Base-by-base conservation (phyloP, 352 stramenopile species). In the Globisporangium orthogonon region DNA sequence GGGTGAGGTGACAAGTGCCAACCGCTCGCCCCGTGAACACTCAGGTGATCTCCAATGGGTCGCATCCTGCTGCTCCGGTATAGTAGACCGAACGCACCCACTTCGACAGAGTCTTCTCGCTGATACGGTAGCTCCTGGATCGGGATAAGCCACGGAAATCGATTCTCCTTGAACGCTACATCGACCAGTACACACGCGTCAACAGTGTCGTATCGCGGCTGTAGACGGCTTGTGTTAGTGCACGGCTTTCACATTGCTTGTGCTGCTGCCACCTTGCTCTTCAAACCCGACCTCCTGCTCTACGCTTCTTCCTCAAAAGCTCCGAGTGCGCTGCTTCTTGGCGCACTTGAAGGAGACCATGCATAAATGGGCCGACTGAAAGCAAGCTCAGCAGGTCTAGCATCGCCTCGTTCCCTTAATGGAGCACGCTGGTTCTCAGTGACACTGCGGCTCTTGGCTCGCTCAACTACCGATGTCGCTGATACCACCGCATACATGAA, bases 401-500 rank as follows among this genome's bases (percentile, higher is more conserved):
- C 13, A 46, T 7, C 1, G 11, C 33, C 14, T 54, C 50, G 35
- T 46, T 54, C 33, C 46, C 31, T 11, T 35, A 15, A 29, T 54
- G 50, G 23, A 45, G 33, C 7, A 54, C 50, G 43, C 46, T 43
- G n/a, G 13, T 9, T 15, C 40, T 23, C 31, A 54, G 33, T n/a
- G 50, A 46, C 50, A 54, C 50, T 45, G 2, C 14, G 33, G 15
- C 50, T 54, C 40, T 41, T 54, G 14, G 50, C 50, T 18, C n/a
- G 17, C n/a, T 41, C 17, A 15, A 33, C 7, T 14, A 41, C 15
- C 5, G 50, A 54, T 4, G n/a, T 33, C 18, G 18, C n/a, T 9
- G 50, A 54, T 5, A 46, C 29, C 14, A 33, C 50, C n/a, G n/a
- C 10, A 2, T 17, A 15, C 23, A 54, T 30, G 43, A 48, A 47